Evolutionary conservation across 225 moss, liverwort and hornwort species (phyloP).

Genomic region (Physcomitrium patens): DNA sequence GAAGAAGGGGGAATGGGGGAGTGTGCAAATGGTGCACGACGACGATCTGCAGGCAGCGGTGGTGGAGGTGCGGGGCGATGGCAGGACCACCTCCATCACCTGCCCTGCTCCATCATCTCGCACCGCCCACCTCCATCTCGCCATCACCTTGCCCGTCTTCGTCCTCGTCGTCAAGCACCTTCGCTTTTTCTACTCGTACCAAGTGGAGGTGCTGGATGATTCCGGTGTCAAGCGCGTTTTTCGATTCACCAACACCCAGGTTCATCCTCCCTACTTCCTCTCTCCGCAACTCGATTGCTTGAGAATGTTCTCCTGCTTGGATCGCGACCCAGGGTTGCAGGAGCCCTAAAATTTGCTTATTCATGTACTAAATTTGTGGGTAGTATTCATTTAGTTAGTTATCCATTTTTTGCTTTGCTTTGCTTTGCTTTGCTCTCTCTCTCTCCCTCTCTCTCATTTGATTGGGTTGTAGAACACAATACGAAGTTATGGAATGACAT

Average conservation of each 20-base stretch:
- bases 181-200: conserved; percentile 73
- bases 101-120: conserved; percentile 44
- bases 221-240: conserved; percentile 60
- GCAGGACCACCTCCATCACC: conserved; percentile 62
- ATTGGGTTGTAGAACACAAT: not conserved
- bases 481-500: rapidly evolving
- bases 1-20: too few species aligned
- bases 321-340: too few species aligned
- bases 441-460: not conserved
- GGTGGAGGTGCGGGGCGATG: conserved; percentile 72
- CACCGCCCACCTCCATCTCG: conserved; percentile 16
- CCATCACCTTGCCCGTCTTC: conserved; percentile 71
- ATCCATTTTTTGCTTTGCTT: too few species aligned
- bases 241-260: conserved; percentile 65
- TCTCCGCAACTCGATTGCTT: not conserved
- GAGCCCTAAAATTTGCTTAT: too few species aligned
- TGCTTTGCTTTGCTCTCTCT: not conserved
- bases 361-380: too few species aligned
- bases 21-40: too few species aligned
- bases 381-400: too few species aligned
- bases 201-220: conserved; percentile 76
- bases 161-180: conserved; percentile 84
- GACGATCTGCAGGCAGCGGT: conserved; percentile 59
- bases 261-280: not conserved
- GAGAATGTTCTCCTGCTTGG: too few species aligned